Conservation (phyloP, 495 filamentous ascomycete genomes). For the Penicillium samsonianum region DNA sequence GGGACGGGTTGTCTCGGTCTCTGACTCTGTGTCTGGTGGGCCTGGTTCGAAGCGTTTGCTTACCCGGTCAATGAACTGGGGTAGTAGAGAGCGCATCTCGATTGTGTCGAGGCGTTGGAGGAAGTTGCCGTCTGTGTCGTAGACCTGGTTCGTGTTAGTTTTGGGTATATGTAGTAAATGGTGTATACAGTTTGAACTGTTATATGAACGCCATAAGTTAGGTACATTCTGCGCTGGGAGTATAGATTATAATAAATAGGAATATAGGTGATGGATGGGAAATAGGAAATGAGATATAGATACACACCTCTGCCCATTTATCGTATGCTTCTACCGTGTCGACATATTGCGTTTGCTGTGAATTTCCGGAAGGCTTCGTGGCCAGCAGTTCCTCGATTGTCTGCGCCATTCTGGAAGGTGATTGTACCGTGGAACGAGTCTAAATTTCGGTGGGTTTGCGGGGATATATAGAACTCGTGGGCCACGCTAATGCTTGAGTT, state of each 20-base stretch:
- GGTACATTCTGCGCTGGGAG: too few species aligned
- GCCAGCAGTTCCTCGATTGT: slow-evolving; percentile 36
- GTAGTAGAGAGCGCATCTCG: slow-evolving; percentile 57
- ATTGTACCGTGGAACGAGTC: background rate
- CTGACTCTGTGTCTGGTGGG: slow-evolving; percentile 1
- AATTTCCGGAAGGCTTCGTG: background rate
- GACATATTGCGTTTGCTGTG: slow-evolving; percentile 32
- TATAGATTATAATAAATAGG: background rate
- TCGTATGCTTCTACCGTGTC: slow-evolving; percentile 46
- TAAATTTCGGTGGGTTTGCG: background rate
- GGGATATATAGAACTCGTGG: background rate
- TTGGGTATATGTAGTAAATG: background rate
- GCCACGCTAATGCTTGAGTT: background rate
- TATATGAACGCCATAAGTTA: too few species aligned
- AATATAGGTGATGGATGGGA: background rate
- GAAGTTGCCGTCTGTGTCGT: slow-evolving; percentile 75
- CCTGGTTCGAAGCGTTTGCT: slow-evolving; percentile 15
- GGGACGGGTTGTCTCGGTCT: slow-evolving; percentile 41
- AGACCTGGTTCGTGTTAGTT: slow-evolving; percentile 43
- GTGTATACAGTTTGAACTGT: background rate
- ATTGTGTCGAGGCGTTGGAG: slow-evolving; percentile 68
- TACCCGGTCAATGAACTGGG: slow-evolving; percentile 49
- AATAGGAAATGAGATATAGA: background rate
- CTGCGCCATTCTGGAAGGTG: slow-evolving; percentile 18
- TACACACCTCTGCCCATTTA: slow-evolving; percentile 43